Evolutionary conservation across 1,139 yeast genomes (phyloP).

Genomic region (Yamadazyma jaroonii): DNA sequence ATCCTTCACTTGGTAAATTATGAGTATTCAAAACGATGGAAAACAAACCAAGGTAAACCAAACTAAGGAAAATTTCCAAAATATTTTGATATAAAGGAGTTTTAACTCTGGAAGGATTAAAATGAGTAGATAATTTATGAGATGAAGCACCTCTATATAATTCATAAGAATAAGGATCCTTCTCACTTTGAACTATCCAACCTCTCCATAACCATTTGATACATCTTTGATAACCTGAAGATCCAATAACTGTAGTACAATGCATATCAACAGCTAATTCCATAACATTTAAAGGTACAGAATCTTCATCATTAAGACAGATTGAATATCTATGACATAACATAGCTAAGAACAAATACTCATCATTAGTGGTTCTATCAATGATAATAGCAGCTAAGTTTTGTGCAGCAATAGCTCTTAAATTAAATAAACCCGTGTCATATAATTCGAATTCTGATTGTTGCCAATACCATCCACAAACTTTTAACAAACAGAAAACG

Average conservation of each 20-base stretch:
- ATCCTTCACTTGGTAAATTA: conserved; percentile 26
- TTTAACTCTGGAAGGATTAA: conserved; percentile 78
- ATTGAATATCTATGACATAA: conserved; percentile 74
- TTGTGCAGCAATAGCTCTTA: conserved; percentile 71
- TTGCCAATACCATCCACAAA: conserved; percentile 75
- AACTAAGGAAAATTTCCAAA: conserved; percentile 64
- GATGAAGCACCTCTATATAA: conserved; percentile 61
- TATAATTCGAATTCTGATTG: conserved; percentile 60
- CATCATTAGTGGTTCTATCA: conserved; percentile 55
- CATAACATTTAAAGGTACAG: conserved; percentile 65
- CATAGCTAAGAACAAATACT: conserved; percentile 71
- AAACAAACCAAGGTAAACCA: conserved; percentile 61
- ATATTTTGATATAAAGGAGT: conserved; percentile 82
- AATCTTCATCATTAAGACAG: conserved; percentile 59
- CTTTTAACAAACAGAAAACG: conserved; percentile 68
- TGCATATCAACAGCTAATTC: conserved; percentile 89
- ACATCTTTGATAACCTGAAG: conserved; percentile 83
- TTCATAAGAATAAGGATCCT: conserved; percentile 67
- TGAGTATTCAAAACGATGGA: conserved; percentile 62
- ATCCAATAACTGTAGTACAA: conserved; percentile 70
- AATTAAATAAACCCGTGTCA: conserved; percentile 60
- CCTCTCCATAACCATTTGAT: conserved; percentile 92
- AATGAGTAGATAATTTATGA: conserved; percentile 59
- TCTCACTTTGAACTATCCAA: conserved; percentile 79
- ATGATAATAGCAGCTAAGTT: conserved; percentile 67